These are phyloP conservation scores for Tuber calosporum DNA, from an alignment of 495 filamentous ascomycete genomes.

Conservation along the genomic window DNA sequence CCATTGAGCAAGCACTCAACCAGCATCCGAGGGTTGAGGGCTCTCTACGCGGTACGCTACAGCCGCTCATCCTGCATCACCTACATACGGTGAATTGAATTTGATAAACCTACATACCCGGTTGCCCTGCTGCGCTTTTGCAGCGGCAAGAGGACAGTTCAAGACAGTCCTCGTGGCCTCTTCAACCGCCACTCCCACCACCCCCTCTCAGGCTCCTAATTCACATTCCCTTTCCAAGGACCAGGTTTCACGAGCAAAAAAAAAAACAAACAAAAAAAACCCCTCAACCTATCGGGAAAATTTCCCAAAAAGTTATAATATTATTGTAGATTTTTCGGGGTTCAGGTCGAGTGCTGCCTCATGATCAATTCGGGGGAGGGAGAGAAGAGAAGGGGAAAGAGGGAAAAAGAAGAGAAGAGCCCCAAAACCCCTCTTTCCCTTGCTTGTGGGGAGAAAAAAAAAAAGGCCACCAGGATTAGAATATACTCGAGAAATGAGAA, in stretches of 20 bases:
- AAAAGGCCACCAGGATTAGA: not conserved
- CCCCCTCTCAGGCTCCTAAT: not conserved
- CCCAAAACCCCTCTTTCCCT: not conserved
- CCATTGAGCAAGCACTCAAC: not conserved
- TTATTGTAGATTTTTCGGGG: not conserved
- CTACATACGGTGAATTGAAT: no score
- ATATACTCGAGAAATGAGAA: not conserved
- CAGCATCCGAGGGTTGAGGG: not conserved
- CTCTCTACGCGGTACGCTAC: not conserved
- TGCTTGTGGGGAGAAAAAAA: not conserved
- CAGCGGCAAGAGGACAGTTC: not conserved
- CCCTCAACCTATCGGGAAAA: not conserved
- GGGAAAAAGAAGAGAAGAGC: not conserved
- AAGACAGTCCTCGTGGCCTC: not conserved
- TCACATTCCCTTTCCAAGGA: not conserved
- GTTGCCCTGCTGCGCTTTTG: not conserved
- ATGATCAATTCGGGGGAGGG: not conserved
- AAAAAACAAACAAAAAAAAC: not conserved
- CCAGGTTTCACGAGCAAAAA: not conserved
- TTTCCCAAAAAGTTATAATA: not conserved
- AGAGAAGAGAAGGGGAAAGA: not conserved
- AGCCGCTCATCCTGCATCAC: slow-evolving; percentile 4
- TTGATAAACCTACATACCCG: slow-evolving; percentile 5
- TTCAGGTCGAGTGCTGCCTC: not conserved
- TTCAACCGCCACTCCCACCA: slow-evolving; percentile 2